Evolutionary conservation across 805 yeast species (phyloP).

Genomic region (Lachancea thermotolerans): DNA sequence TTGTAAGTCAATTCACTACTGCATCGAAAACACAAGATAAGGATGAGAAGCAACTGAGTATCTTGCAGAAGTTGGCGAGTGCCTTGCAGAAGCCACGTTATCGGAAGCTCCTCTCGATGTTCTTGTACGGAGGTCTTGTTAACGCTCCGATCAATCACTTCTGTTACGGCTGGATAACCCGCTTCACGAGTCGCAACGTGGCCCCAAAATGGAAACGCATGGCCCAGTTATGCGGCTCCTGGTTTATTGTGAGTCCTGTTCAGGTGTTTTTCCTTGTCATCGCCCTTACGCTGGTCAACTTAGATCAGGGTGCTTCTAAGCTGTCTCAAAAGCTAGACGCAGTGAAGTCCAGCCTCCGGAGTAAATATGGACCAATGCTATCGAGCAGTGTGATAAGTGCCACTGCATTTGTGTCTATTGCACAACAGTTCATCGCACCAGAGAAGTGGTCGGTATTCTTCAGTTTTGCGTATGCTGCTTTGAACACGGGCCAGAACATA

Average conservation of each 20-base stretch:
- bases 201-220: constrained; percentile 11
- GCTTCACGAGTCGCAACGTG: constrained; percentile 9
- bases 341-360: constrained; percentile 3
- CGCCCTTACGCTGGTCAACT: constrained; percentile 15
- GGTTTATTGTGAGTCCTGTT: constrained; percentile 17
- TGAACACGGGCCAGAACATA: constrained; percentile 21
- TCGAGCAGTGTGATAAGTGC: constrained; percentile 18
- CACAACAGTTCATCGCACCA: constrained; percentile 17
- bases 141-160: constrained; percentile 23
- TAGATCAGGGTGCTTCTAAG: background rate
- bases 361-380: constrained; percentile 12
- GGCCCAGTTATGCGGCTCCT: constrained; percentile 16
- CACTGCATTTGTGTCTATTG: constrained; percentile 17
- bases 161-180: constrained; percentile 16
- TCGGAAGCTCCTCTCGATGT: constrained; percentile 13
- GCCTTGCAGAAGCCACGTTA: constrained; percentile 8
- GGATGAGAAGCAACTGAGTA: background rate
- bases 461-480: constrained; percentile 19
- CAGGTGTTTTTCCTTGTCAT: constrained; percentile 17
- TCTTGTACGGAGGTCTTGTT: constrained; percentile 18
- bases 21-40: background rate
- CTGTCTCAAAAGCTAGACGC: constrained; percentile 3
- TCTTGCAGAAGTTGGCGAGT: constrained; percentile 2
- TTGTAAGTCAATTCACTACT: constrained; percentile 15
- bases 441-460: constrained; percentile 24